phyloP scores from a whole-genome alignment of 306 rosid species.

The Trichosanthes truncata region DNA sequence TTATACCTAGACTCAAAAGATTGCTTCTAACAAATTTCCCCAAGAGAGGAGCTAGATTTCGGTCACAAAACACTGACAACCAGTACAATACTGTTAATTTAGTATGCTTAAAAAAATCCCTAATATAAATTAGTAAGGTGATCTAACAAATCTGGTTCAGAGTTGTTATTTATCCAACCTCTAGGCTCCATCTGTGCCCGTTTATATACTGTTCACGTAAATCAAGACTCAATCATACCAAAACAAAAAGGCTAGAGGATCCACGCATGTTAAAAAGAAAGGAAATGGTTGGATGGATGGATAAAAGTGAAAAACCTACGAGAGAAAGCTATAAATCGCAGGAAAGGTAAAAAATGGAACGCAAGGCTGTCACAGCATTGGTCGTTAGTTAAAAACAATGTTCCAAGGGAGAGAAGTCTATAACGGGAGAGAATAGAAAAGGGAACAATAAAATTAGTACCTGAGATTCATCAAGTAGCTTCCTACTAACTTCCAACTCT shows the following conservation, averaged over 20 bases:
- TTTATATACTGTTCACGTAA: background rate
- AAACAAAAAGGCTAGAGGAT: background rate
- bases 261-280: background rate
- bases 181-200: background rate
- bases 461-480: conserved; percentile 96
- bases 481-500: conserved; percentile 71
- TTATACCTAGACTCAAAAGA: background rate
- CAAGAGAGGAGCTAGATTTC: background rate
- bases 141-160: background rate
- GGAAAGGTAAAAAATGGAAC: background rate
- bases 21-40: background rate
- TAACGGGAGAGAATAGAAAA: background rate
- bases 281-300: background rate
- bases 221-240: background rate
- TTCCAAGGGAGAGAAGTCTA: background rate
- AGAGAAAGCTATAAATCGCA: background rate
- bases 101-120: background rate
- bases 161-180: background rate
- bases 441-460: conserved; percentile 23
- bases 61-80: background rate
- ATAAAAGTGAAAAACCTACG: background rate
- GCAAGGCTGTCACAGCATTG: background rate
- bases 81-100: background rate
- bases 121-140: background rate
- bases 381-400: background rate